Conservation (phyloP, 768 basidiomycete species). For the Rhizopogon rudus region DNA sequence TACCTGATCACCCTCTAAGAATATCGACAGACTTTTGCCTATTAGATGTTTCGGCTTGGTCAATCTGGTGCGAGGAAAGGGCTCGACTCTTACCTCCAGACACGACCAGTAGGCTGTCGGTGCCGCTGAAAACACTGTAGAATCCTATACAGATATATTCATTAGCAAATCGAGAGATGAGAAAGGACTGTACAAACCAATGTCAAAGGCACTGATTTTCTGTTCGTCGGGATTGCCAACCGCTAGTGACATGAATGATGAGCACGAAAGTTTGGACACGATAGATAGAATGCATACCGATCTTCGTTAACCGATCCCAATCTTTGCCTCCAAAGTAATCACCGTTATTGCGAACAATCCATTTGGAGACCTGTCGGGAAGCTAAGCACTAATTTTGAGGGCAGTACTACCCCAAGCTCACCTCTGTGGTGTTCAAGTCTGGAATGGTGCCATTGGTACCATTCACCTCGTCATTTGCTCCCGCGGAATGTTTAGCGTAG, state of each 20-base stretch:
- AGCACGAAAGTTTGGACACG: neutral
- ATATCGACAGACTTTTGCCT: conserved; percentile 1
- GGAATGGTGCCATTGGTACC: neutral
- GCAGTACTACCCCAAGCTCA: neutral
- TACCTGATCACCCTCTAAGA: conserved; percentile 7
- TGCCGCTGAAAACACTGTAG: conserved; percentile 24
- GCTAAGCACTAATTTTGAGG: neutral
- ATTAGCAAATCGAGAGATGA: neutral
- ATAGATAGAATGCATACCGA: conserved; percentile 17
- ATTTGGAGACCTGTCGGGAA: conserved; percentile 28
- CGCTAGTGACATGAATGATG: conserved; percentile 21
- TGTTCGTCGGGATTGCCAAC: conserved; percentile 50
- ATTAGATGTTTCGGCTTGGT: neutral
- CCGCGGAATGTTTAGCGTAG: conserved; percentile 2
- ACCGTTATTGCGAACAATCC: conserved; percentile 44
- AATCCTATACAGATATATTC: conserved; percentile 6
- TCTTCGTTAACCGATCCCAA: conserved; percentile 44
- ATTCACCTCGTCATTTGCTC: neutral
- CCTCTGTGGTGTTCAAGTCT: conserved; percentile 4
- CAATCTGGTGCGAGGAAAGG: neutral
- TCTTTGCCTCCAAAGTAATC: conserved; percentile 40
- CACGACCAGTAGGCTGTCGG: conserved; percentile 21
- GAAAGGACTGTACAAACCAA: conserved; percentile 12
- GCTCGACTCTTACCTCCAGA: conserved; percentile 13
- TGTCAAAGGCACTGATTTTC: conserved; percentile 45